Conservation (phyloP, 2,329 filamentous ascomycete species). For the Pseudocercospora crystallina region DNA sequence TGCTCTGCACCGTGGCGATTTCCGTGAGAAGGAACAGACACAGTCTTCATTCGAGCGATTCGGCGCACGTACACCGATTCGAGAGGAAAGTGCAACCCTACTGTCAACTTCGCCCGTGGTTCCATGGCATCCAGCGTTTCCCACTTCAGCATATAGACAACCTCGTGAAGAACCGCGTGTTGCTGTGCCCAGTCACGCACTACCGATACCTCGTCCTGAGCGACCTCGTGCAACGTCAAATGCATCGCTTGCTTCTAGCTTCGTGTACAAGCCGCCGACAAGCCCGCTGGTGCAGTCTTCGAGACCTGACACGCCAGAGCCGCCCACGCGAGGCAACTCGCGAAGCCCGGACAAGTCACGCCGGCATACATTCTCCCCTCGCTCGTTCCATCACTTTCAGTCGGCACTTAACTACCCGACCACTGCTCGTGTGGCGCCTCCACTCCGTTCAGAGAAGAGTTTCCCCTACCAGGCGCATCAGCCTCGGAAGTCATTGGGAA, state of each 20-base stretch:
- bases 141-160: slow-evolving; percentile 37
- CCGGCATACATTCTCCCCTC: slow-evolving; percentile 71
- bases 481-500: slow-evolving; percentile 71
- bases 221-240: slow-evolving; percentile 46
- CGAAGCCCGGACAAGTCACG: slow-evolving; percentile 54
- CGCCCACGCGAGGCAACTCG: slow-evolving; percentile 36
- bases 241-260: slow-evolving; percentile 74
- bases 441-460: slow-evolving; percentile 58
- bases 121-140: slow-evolving; percentile 56
- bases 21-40: slow-evolving; percentile 48
- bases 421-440: slow-evolving; percentile 37
- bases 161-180: slow-evolving; percentile 15
- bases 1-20: slow-evolving; percentile 63
- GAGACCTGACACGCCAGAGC: slow-evolving; percentile 35
- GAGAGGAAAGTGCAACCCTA: slow-evolving; percentile 24
- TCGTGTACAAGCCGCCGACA: slow-evolving; percentile 82
- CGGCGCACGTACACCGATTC: slow-evolving; percentile 3
- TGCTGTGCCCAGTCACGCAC: slow-evolving; percentile 5
- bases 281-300: slow-evolving; percentile 76
- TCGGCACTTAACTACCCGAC: slow-evolving; percentile 39
- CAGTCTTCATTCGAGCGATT: slow-evolving; percentile 20
- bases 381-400: slow-evolving; percentile 53
- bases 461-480: slow-evolving; percentile 76
- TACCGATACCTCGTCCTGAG: slow-evolving; percentile 41
- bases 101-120: slow-evolving; percentile 55